These are phyloP conservation scores for Aspergillus tamarii DNA, from an alignment of 2,329 filamentous ascomycete genomes.

Conservation along the genomic window DNA sequence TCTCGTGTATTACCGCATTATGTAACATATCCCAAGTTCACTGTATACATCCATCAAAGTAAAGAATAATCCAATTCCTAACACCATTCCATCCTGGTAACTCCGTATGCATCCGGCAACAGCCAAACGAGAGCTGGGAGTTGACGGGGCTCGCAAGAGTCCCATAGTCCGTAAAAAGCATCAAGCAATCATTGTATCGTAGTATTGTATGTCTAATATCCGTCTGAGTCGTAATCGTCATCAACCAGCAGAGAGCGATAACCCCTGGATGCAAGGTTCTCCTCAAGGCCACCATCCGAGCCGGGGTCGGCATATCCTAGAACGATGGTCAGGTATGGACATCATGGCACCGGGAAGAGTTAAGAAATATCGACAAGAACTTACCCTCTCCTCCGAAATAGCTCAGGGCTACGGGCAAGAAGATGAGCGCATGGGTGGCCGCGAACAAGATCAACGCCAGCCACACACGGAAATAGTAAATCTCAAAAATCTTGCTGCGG, in stretches of 20 bases:
- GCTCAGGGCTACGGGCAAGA: constrained; percentile 86
- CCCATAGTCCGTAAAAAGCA: neutral
- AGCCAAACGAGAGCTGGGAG: neutral
- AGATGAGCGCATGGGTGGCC: constrained; percentile 83
- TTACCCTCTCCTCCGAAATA: constrained; percentile 77
- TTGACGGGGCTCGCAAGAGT: neutral
- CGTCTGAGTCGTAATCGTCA: constrained; percentile 75
- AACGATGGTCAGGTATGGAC: constrained; percentile 19
- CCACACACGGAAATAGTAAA: constrained; percentile 99
- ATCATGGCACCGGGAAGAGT: neutral
- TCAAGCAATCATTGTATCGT: neutral
- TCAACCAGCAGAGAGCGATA: constrained; percentile 79
- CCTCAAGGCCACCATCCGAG: constrained; percentile 83
- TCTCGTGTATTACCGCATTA: neutral
- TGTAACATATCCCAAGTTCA: neutral
- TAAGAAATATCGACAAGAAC: constrained; percentile 24
- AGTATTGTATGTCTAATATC: constrained; percentile 45
- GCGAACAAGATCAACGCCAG: constrained; percentile 87
- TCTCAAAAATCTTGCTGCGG: constrained; percentile 96
- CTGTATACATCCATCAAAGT: neutral
- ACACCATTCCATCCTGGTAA: neutral
- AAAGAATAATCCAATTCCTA: neutral
- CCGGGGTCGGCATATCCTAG: constrained; percentile 82
- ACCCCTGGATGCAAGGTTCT: constrained; percentile 78
- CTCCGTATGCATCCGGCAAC: neutral